Percentiles rank a stretch among this genome's conserved stretches.
phyloP scores from a whole-genome alignment of 1,284 basidiomycete genomes.

The Melampsora larici-populina region DNA sequence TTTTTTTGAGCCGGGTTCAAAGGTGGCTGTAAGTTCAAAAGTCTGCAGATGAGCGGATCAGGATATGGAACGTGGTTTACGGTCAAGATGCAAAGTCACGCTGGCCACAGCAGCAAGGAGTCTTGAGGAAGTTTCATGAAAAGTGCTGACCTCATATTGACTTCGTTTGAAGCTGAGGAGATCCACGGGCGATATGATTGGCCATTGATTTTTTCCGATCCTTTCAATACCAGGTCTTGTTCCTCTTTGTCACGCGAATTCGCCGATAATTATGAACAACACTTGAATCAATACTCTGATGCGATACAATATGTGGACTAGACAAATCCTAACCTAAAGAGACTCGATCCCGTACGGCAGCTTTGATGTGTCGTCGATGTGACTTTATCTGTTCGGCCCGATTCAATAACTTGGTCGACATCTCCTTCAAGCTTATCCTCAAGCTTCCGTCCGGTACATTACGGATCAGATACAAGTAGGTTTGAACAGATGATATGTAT shows the following conservation, averaged over 20 bases:
- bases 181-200: constrained; percentile 12
- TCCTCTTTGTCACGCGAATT: not conserved
- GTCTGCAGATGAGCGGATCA: not conserved
- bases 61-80: not conserved
- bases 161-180: not conserved
- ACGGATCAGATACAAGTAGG: constrained; percentile 29
- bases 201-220: constrained; percentile 27
- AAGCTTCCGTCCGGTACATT: constrained; percentile 11
- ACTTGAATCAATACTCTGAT: no score
- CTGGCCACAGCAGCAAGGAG: not conserved
- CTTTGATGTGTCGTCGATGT: constrained; percentile 12
- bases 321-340: constrained; percentile 7
- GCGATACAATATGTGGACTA: no score
- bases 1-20: constrained; percentile 22
- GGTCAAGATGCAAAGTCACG: not conserved
- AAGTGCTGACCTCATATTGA: no score
- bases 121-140: not conserved
- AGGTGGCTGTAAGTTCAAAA: constrained; percentile 9
- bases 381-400: constrained; percentile 39
- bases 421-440: constrained; percentile 17
- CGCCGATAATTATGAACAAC: no score
- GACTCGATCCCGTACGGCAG: constrained; percentile 16
- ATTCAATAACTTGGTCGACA: constrained; percentile 35
- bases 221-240: constrained; percentile 29
- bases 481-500: constrained; percentile 31